These are phyloP conservation scores for Clavispora asparagi DNA, from an alignment of 805 yeast species.

Conservation along the genomic window DNA sequence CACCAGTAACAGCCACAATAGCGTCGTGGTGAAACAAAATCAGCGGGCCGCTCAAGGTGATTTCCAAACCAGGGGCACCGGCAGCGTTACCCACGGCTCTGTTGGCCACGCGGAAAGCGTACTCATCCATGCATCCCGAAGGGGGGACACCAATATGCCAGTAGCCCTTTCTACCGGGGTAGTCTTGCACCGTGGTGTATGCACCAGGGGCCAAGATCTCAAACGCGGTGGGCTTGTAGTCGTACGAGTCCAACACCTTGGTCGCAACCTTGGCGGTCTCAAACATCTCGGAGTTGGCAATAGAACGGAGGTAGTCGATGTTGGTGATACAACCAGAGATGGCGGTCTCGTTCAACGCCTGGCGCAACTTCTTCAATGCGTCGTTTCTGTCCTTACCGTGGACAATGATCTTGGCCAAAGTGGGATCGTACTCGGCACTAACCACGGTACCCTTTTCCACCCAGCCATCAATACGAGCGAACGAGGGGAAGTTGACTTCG, in stretches of 20 bases:
- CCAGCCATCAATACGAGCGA: constrained; percentile 97
- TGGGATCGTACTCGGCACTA: constrained; percentile 94
- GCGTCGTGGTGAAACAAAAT: constrained; percentile 78
- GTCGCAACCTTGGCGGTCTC: constrained; percentile 80
- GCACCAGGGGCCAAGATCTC: constrained; percentile 89
- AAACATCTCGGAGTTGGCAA: constrained; percentile 82
- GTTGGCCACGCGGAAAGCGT: constrained; percentile 85
- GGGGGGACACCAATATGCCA: constrained; percentile 98
- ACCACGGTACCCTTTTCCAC: constrained; percentile 80
- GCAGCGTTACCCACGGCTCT: constrained; percentile 82
- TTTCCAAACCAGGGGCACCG: constrained; percentile 83
- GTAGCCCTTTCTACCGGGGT: constrained; percentile 80
- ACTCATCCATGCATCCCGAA: constrained; percentile 96
- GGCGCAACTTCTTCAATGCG: constrained; percentile 69
- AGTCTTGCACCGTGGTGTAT: constrained; percentile 94
- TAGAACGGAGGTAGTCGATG: constrained; percentile 80
- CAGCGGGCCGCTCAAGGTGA: constrained; percentile 84
- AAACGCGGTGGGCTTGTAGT: constrained; percentile 76
- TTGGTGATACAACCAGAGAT: constrained; percentile 87
- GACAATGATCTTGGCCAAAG: constrained; percentile 92
- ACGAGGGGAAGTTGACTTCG: constrained; percentile 76
- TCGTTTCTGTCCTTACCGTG: constrained; percentile 87
- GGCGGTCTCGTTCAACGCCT: constrained; percentile 80
- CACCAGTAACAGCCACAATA: constrained; percentile 84
- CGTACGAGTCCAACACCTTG: constrained; percentile 76